Conservation (phyloP, 2,329 filamentous ascomycete genomes). For the Alternaria sp. region DNA sequence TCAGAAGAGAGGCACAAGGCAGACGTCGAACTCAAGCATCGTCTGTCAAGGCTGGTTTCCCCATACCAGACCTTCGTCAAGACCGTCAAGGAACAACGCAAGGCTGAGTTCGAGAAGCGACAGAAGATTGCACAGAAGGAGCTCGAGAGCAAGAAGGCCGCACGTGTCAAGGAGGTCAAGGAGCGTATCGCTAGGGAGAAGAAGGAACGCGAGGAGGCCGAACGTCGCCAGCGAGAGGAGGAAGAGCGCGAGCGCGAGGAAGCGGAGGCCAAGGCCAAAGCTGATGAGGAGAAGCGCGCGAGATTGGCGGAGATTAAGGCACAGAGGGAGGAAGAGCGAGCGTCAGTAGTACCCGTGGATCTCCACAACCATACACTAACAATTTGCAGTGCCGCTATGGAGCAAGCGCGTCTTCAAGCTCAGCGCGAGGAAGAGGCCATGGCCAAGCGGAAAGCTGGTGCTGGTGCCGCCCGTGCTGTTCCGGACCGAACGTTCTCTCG, state of each 20-base stretch:
- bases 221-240: conserved; percentile 78
- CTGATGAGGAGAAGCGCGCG: conserved; percentile 79
- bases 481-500: conserved; percentile 38
- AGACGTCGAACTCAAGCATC: conserved; percentile 91
- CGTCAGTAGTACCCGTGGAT: conserved; percentile 51
- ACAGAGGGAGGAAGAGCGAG: conserved; percentile 64
- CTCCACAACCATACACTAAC: conserved; percentile 42
- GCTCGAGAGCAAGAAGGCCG: conserved; percentile 87
- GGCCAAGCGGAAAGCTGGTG: conserved; percentile 65
- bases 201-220: conserved; percentile 82
- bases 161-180: conserved; percentile 85
- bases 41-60: conserved; percentile 83
- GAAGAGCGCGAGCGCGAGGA: conserved; percentile 82
- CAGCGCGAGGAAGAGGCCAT: conserved; percentile 89
- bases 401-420: conserved; percentile 69
- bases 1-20: conserved; percentile 89
- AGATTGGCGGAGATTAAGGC: conserved; percentile 74
- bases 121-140: conserved; percentile 91
- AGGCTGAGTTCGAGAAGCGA: conserved; percentile 94
- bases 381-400: conserved; percentile 63
- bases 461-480: conserved; percentile 34
- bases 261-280: conserved; percentile 81
- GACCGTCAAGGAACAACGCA: conserved; percentile 82
- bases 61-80: conserved; percentile 83
- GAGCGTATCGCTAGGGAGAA: conserved; percentile 84